Evolutionary conservation across 495 filamentous ascomycete genomes (phyloP).

Genomic region (Xylaria telfairii): DNA sequence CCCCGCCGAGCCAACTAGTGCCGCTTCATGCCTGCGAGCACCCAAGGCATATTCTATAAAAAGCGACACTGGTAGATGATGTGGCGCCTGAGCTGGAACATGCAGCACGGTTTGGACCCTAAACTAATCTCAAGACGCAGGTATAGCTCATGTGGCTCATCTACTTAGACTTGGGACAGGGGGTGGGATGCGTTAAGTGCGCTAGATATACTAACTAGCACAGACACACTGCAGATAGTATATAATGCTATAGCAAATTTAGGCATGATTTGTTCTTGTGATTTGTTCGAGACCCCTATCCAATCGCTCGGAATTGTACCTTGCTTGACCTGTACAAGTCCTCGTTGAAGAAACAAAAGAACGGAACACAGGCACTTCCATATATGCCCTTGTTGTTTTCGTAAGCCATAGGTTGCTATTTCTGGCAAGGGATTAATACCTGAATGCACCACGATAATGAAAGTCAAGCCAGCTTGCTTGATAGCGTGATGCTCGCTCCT

Average conservation of each 20-base stretch:
- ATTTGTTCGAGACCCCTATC: background rate
- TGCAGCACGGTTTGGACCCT: background rate
- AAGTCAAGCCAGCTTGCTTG: background rate
- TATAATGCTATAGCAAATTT: no score
- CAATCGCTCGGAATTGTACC: background rate
- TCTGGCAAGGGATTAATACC: background rate
- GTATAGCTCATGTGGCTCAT: constrained; percentile 9
- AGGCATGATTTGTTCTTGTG: no score
- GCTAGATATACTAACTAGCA: background rate
- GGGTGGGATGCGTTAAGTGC: background rate
- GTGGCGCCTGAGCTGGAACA: constrained; percentile 19
- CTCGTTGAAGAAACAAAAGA: background rate
- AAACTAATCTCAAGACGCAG: constrained; percentile 13
- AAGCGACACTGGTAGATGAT: constrained; percentile 20
- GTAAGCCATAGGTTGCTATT: background rate
- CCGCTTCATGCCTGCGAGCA: background rate
- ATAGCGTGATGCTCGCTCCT: no score
- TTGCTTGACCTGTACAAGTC: background rate
- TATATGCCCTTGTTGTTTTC: background rate
- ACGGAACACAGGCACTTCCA: no score
- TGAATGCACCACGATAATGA: background rate
- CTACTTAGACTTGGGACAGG: background rate
- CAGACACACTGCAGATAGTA: background rate
- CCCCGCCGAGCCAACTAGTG: background rate
- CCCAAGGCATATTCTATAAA: constrained; percentile 4